A percentile compares a stretch with the other conserved stretches of the same genome.
phyloP scores from a whole-genome alignment of 495 filamentous ascomycete genomes.

The Neohortaea acidophila region DNA sequence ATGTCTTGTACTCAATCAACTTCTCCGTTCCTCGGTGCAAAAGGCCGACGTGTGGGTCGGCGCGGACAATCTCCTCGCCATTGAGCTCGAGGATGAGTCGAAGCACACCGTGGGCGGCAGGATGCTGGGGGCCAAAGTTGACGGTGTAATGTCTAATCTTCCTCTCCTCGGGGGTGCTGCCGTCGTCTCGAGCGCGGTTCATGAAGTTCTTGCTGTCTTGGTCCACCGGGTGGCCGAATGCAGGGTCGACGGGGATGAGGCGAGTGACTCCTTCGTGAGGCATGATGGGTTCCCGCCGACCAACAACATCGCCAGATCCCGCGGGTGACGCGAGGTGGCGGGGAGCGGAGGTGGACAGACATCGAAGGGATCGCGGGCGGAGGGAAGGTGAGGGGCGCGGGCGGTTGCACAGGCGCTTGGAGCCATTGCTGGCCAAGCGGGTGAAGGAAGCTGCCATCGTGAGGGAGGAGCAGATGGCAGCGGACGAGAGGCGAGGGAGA shows the following conservation, averaged over 20 bases:
- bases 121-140: constrained; percentile 99
- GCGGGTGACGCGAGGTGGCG: constrained; percentile 47
- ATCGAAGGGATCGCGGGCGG: constrained; percentile 30
- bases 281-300: constrained; percentile 1
- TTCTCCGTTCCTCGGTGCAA: constrained; percentile 98
- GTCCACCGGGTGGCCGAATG: constrained; percentile 39
- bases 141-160: constrained; percentile 98
- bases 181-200: constrained; percentile 34
- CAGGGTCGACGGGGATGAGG: constrained; percentile 43
- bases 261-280: constrained; percentile 30
- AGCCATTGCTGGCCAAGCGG: constrained; percentile 43
- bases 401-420: constrained; percentile 47
- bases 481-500: background rate
- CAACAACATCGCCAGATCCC: constrained; percentile 27
- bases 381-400: constrained; percentile 16
- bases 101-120: constrained; percentile 95
- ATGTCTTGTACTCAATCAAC: constrained; percentile 99
- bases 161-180: constrained; percentile 44
- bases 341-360: constrained; percentile 52
- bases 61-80: constrained; percentile 92
- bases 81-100: constrained; percentile 94
- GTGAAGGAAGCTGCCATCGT: constrained; percentile 52
- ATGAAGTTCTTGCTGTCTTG: constrained; percentile 29
- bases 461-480: constrained; percentile 4
- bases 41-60: constrained; percentile 92